Base-by-base conservation (phyloP, 441 rosid species). In the Pelargonium fulgidum region DNA sequence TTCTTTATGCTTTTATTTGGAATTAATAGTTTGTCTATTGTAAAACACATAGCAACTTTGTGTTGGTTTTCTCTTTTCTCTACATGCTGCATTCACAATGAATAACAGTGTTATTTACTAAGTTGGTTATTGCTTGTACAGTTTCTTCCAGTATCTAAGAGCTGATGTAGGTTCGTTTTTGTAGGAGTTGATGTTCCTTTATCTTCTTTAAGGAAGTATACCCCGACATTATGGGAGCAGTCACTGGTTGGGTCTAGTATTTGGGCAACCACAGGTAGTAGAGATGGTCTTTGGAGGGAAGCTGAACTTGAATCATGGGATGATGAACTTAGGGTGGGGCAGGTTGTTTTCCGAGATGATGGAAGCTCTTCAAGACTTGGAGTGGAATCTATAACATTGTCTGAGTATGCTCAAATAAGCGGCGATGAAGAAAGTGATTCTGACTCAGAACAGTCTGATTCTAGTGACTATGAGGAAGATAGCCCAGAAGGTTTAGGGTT, bases 271-370 rank as follows among this genome's bases (percentile, higher is more conserved):
- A 72, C 91, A 36, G 94, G 89, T 65, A 45, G 79, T 72, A 81
- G 81, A 66, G 70, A 48, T 20, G 85, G 91, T 54, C 70, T 87
- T 62, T 94, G 97, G 96, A 87, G 83, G 84, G 76, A 83, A 79
- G 97, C 96, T 70, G 97, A 94, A 75, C 97, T 94, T 70, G 92
- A 85, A 77, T 88, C 96, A 50, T 94, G 96, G 99, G 89, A 94
- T 74, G 86, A 86, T 78, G 83, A 85, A 71, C 72, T 62, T 42
- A 70, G 78, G 77, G 72, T 77, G 59, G 99, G 96, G 22, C 71
- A 82, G 68, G 92, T 94, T 74, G 89, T 92, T 78, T 93, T 91
- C 75, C 78, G 81, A 64, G 90, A 85, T 71, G 84, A 85, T 75
- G 93, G 96, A 75, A 86, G 83, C 72, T 84, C 84, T 33, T 77